Percentiles rank a stretch among this genome's conserved stretches.
Evolutionary conservation across 2,329 filamentous ascomycete species (phyloP).

Genomic region (Simplicillium sp.): DNA sequence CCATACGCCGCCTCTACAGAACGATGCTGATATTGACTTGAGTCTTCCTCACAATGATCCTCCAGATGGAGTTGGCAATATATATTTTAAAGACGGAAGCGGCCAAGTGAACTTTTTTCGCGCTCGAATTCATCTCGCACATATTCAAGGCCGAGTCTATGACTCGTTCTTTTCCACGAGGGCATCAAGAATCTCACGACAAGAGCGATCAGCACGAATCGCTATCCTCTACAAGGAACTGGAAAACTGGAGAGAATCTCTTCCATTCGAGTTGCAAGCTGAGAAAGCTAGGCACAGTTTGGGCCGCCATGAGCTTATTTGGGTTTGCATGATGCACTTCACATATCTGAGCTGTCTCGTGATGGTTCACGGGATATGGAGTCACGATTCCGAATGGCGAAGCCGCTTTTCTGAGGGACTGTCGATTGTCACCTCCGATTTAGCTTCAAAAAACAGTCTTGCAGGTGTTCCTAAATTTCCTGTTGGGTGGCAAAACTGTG

Average conservation of each 20-base stretch:
- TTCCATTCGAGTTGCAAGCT: neutral
- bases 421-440: neutral
- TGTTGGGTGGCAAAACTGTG: neutral
- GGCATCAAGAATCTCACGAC: neutral
- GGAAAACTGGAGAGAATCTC: neutral
- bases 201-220: neutral
- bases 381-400: neutral
- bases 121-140: slow-evolving; percentile 11
- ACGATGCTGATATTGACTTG: slow-evolving; percentile 30
- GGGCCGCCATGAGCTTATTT: neutral
- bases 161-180: neutral
- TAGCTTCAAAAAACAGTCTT: neutral
- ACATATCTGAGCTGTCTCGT: neutral
- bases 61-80: slow-evolving; percentile 20
- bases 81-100: slow-evolving; percentile 23
- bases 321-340: neutral
- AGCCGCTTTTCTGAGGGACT: neutral
- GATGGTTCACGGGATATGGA: neutral
- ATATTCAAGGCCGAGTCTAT: slow-evolving; percentile 1
- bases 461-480: neutral
- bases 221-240: neutral
- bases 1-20: slow-evolving; percentile 25
- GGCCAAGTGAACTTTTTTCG: slow-evolving; percentile 27
- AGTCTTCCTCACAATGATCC: slow-evolving; percentile 20
- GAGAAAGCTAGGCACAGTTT: neutral